phyloP scores from a whole-genome alignment of 2,329 filamentous ascomycete species.

The Fusarium brevicatenulatum region DNA sequence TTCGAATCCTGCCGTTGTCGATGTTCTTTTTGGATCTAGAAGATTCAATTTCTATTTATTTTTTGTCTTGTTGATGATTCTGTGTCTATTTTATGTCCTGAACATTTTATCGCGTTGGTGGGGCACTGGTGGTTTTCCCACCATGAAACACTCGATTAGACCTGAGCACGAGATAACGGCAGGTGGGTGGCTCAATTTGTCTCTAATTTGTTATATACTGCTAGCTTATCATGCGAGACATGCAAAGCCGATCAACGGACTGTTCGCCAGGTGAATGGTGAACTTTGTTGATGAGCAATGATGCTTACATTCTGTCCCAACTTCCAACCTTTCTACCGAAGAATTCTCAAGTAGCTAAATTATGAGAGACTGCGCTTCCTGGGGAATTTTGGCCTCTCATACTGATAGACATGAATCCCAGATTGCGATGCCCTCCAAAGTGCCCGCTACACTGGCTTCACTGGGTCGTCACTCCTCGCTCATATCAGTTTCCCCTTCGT shows the following conservation, averaged over 20 bases:
- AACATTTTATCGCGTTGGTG: neutral
- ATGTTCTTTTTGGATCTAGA: neutral
- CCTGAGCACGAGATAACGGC: neutral
- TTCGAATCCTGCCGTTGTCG: constrained; percentile 31
- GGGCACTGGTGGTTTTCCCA: neutral
- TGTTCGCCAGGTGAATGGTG: neutral
- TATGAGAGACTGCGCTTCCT: neutral
- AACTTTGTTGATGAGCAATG: neutral
- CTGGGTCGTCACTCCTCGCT: neutral
- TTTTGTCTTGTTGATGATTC: neutral
- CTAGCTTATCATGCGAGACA: neutral
- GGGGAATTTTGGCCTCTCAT: too few species aligned
- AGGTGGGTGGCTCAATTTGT: neutral
- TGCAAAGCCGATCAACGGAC: neutral
- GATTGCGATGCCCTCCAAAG: neutral
- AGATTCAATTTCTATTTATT: fast-evolving
- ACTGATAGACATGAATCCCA: too few species aligned
- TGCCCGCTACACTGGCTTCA: neutral
- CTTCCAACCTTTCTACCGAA: fast-evolving
- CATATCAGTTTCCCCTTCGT: neutral
- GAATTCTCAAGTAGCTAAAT: neutral
- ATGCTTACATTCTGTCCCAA: neutral
- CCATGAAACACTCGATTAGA: fast-evolving
- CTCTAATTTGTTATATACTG: neutral
- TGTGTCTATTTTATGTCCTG: neutral